A percentile compares a stretch with the other conserved stretches of the same genome.
Conservation (phyloP, 1,139 yeast genomes). For the Suhomyces maxii region DNA sequence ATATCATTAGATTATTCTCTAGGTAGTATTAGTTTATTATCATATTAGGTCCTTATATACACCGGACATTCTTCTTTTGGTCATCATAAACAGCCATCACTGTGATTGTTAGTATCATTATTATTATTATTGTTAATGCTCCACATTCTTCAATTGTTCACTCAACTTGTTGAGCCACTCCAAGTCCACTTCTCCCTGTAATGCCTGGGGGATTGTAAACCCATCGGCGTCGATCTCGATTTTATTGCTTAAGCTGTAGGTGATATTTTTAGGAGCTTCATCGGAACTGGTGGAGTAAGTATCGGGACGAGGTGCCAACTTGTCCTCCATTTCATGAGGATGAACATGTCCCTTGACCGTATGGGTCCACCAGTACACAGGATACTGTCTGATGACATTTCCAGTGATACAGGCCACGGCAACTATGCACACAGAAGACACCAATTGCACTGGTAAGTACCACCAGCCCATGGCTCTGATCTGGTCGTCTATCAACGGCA, state of each 20-base stretch:
- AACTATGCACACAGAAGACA: conserved; percentile 51
- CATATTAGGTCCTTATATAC: too few relatives aligned
- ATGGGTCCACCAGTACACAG: conserved; percentile 66
- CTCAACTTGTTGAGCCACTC: conserved; percentile 23
- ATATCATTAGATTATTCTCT: too few relatives aligned
- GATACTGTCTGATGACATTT: conserved; percentile 56
- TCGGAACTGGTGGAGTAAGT: not conserved
- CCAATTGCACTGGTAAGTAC: conserved; percentile 59
- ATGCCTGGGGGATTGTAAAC: conserved; percentile 24
- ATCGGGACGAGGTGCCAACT: not conserved
- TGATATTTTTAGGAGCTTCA: conserved; percentile 9
- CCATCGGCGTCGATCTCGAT: conserved; percentile 23
- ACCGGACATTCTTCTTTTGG: too few relatives aligned
- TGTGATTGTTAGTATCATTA: too few relatives aligned
- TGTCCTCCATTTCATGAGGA: conserved; percentile 2
- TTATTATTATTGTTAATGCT: not conserved
- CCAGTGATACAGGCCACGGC: conserved; percentile 57
- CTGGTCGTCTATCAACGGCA: conserved; percentile 53
- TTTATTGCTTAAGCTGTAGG: conserved; percentile 9
- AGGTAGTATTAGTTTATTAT: too few relatives aligned
- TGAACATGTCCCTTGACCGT: conserved; percentile 10
- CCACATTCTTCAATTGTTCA: conserved; percentile 4
- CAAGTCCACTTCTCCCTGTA: conserved; percentile 27
- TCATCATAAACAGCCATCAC: too few relatives aligned
- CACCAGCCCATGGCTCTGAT: conserved; percentile 64